A percentile compares a stretch with the other conserved stretches of the same genome.
Conservation (phyloP, 768 basidiomycete species). For the Hypholoma fasciculare region DNA sequence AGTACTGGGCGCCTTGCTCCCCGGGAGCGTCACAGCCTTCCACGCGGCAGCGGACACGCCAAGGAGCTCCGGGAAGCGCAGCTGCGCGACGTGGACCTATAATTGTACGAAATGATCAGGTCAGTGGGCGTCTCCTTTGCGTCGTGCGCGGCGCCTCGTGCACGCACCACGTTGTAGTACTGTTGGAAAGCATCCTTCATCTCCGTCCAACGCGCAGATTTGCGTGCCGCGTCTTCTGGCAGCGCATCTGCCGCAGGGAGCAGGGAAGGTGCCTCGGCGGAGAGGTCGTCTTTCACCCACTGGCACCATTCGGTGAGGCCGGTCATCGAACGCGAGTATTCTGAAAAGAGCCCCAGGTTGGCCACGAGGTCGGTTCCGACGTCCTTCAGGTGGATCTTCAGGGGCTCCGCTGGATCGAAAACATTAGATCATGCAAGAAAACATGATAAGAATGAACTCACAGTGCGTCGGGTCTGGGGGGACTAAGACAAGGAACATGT, state of each 20-base stretch:
- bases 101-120: not conserved
- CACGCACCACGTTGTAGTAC: slow-evolving; percentile 29
- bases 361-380: slow-evolving; percentile 38
- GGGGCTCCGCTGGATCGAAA: slow-evolving; percentile 23
- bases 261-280: slow-evolving; percentile 13
- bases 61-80: slow-evolving; percentile 26
- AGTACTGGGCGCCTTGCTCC: slow-evolving; percentile 14
- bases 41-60: slow-evolving; percentile 27
- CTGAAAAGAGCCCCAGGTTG: slow-evolving; percentile 33
- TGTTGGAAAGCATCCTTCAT: slow-evolving; percentile 24
- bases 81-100: slow-evolving; percentile 27
- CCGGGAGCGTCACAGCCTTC: slow-evolving; percentile 21
- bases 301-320: slow-evolving; percentile 33
- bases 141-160: not conserved
- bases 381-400: slow-evolving; percentile 35
- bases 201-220: slow-evolving; percentile 20
- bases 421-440: slow-evolving; percentile 1
- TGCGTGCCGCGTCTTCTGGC: slow-evolving; percentile 1
- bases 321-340: slow-evolving; percentile 27
- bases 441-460: slow-evolving; percentile 14
- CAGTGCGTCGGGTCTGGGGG: slow-evolving; percentile 35
- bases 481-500: slow-evolving; percentile 28
- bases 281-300: slow-evolving; percentile 28
- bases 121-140: not conserved
- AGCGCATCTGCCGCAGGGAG: slow-evolving; percentile 1